Percentiles rank a stretch among this genome's conserved stretches.
Evolutionary conservation across 306 rosid species (phyloP).

Genomic region (Cicer bijugum): DNA sequence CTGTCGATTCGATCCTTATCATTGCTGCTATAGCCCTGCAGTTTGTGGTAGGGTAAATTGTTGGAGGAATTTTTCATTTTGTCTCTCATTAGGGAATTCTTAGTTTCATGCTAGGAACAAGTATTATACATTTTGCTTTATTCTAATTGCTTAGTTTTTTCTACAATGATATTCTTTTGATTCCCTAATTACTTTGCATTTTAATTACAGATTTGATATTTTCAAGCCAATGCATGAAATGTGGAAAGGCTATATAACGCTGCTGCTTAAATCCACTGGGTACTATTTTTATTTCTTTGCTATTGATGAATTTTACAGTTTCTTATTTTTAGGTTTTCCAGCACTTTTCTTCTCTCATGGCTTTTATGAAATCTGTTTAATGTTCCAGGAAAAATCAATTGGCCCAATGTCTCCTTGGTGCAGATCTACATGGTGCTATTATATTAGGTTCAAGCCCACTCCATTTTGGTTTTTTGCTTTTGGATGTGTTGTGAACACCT

Average conservation of each 20-base stretch:
- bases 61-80: slow-evolving; percentile 10
- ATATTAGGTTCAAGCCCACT: slow-evolving; percentile 60
- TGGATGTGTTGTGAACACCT: slow-evolving; percentile 14
- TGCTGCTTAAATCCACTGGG: slow-evolving; percentile 67
- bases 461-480: slow-evolving; percentile 25
- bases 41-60: neutral
- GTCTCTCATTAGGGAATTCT: slow-evolving; percentile 24
- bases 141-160: slow-evolving; percentile 2
- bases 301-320: slow-evolving; percentile 31
- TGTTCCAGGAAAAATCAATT: slow-evolving; percentile 70
- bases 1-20: neutral
- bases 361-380: slow-evolving; percentile 44
- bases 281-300: slow-evolving; percentile 41
- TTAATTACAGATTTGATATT: slow-evolving; percentile 60
- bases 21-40: neutral
- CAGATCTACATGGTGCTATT: slow-evolving; percentile 87
- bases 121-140: neutral
- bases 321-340: neutral
- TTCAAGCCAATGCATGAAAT: slow-evolving; percentile 85
- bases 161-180: slow-evolving; percentile 6
- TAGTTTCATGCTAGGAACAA: slow-evolving; percentile 11
- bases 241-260: slow-evolving; percentile 73
- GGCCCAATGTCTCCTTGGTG: slow-evolving; percentile 75
- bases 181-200: slow-evolving; percentile 36
- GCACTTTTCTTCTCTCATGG: neutral